Evolutionary conservation across 805 yeast species (phyloP), one percentile per base, ranked within the genome.

Genomic region (Spathaspora girioi): DNA sequence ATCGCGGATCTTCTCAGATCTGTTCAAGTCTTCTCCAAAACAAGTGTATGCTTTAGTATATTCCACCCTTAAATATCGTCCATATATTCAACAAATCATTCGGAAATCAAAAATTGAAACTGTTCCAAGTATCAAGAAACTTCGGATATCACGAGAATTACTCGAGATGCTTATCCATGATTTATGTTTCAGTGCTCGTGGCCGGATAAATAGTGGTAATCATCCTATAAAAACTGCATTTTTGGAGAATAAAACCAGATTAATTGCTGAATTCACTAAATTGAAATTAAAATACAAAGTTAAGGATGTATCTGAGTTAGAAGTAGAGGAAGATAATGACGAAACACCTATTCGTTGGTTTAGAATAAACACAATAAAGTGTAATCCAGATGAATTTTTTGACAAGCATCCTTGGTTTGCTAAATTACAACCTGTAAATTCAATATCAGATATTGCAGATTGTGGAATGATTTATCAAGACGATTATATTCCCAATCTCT

Each of bases 161-260:
- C 81, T 87, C 2, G 55, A 84, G 49, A 71, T 93, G 8, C 68
- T 93, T 67, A 86, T 86, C 1, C 96, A 93, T 62, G 99, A 93
- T 69, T 72, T 90, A 49, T 66, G 92, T 5, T 77, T 94, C 51
- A 79, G 93, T 5, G 80, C 83, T 56, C 77, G 82, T 26, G 94
- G 96, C 10, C 72, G 97, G 54, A 86, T 93, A 53, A 96, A 90
- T 64, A 86, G 90, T 76, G 96, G 96, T 6, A 92, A 91, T 60
- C 90, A 86, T 54, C 88, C 93, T 0, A 77, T 90, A 52, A 94
- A 94, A 63, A 94, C 88, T 46, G 86, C 88, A 11, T 75, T 94
- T 4, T 70, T 94, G 50, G 78, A 82, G 53, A 86, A 91, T 65
- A 89, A 87, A 66, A 84, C 96, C 0, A 74, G 98, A 58, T 71